Conservation (phyloP, 306 rosid species). For the Mimosa pudica region DNA sequence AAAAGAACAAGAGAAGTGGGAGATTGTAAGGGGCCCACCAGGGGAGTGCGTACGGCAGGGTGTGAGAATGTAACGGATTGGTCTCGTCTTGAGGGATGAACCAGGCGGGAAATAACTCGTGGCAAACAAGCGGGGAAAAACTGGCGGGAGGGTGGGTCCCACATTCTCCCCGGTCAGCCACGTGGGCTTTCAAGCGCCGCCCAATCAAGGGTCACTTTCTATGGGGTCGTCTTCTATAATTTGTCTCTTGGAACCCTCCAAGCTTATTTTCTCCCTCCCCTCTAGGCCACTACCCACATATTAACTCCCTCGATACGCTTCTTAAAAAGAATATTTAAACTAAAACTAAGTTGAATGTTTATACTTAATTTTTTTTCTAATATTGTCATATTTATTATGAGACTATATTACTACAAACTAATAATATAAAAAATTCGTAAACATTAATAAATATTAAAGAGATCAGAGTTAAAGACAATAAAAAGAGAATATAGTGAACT, state of each 20-base stretch:
- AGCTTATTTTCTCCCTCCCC: no score
- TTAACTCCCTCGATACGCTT: no score
- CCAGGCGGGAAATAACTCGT: constrained; percentile 12
- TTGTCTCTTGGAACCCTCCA: neutral
- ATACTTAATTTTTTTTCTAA: no score
- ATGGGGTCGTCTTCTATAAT: neutral
- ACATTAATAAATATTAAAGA: no score
- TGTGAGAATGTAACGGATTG: neutral
- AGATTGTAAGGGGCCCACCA: neutral
- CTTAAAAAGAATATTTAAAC: no score
- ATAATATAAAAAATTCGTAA: no score
- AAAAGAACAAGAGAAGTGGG: constrained; percentile 6
- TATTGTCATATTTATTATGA: no score
- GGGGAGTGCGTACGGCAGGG: neutral
- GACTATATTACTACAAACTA: no score
- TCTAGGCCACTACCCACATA: no score
- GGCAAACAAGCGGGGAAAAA: neutral
- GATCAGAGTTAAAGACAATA: no score
- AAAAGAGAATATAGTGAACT: no score
- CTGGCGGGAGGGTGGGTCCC: neutral
- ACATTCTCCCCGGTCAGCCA: constrained; percentile 10
- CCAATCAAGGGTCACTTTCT: neutral
- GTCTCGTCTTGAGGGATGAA: neutral
- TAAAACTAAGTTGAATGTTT: no score
- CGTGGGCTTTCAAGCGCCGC: constrained; percentile 19